Evolutionary conservation across 192 early-diverging fungal species (phyloP), one percentile per base, ranked within the genome.

Genomic region (Backusella luteola): DNA sequence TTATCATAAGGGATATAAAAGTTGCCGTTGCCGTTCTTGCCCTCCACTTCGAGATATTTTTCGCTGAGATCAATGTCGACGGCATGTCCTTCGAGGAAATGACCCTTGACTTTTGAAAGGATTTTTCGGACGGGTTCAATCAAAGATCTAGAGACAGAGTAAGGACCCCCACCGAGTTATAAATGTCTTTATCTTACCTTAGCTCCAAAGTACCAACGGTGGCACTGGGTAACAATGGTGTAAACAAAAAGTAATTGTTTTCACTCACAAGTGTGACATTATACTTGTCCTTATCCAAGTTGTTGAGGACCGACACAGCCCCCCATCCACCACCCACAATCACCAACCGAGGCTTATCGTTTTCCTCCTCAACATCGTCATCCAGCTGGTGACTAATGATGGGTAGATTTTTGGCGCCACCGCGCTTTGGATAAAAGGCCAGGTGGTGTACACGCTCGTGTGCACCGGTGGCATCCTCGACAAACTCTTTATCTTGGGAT

Each of bases 1-100:
- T 85, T 85, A 77, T 89, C 88, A 49, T 89, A 89, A 12, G 83
- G 88, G 69, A 87, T 75, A 83, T 89, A 90, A 72, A 86, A 89
- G 71, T 66, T 73, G 34, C 23, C 76, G 3, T 79, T 77, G 8
- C 69, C 78, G 36, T 80, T 56, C 23, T 34, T 41, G 21, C 81
- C 76, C 3, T 73, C 42, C 0, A 90, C 85, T 66, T 88, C 85
- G 0, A 90, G 76, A 6, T 87, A 66, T 66, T 87, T 88, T 52
- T 84, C 79, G 12, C 83, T 80, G 77, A 90, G 80, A 67, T 85
- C 84, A 29, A 89, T 46, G 70, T 88, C 88, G 7, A 81, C 77
- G 1, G 88, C 88, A 21, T 69, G 67, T 6, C 79, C 85, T 68
- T 89, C 87, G 19, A 89, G 34, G 53, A 81, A 89, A 71, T 88